phyloP scores from a whole-genome alignment of 495 filamentous ascomycete species.

The Podospora pseudopauciseta region DNA sequence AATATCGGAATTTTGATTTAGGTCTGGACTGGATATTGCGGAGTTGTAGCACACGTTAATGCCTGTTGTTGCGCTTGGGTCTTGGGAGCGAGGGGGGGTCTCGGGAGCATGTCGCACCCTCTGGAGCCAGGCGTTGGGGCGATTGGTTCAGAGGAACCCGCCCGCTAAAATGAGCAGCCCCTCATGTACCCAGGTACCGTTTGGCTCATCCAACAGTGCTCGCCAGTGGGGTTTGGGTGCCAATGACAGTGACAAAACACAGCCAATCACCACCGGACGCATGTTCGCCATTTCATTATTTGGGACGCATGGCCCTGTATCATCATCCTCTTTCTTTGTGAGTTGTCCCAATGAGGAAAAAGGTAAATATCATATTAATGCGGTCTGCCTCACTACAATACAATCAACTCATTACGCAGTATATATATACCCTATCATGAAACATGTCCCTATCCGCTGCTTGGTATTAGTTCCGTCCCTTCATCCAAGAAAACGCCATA shows the following conservation, averaged over 20 bases:
- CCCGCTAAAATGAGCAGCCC: conserved; percentile 14
- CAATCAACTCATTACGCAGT: not conserved
- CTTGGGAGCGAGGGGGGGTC: not conserved
- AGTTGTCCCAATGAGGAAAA: not conserved
- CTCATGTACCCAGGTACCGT: not conserved
- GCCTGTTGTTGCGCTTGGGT: conserved; percentile 18
- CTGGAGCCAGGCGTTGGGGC: not conserved
- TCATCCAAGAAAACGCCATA: not conserved
- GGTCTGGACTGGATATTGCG: conserved; percentile 13
- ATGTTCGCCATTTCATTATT: conserved; percentile 11
- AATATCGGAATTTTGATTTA: conserved; percentile 12
- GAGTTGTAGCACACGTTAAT: conserved; percentile 11
- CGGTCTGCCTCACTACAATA: not conserved
- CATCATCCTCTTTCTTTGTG: not conserved
- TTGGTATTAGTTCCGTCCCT: too few species aligned
- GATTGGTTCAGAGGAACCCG: conserved; percentile 20
- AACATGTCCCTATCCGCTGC: not conserved
- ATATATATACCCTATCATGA: not conserved
- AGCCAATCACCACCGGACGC: conserved; percentile 19
- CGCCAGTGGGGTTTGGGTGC: conserved; percentile 18
- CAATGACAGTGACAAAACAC: not conserved
- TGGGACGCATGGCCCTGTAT: not conserved
- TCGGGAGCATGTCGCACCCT: not conserved
- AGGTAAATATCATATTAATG: not conserved
- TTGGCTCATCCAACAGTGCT: conserved; percentile 1